phyloP scores from a whole-genome alignment of 2,329 filamentous ascomycete genomes.

The Pseudogymnoascus sp. region DNA sequence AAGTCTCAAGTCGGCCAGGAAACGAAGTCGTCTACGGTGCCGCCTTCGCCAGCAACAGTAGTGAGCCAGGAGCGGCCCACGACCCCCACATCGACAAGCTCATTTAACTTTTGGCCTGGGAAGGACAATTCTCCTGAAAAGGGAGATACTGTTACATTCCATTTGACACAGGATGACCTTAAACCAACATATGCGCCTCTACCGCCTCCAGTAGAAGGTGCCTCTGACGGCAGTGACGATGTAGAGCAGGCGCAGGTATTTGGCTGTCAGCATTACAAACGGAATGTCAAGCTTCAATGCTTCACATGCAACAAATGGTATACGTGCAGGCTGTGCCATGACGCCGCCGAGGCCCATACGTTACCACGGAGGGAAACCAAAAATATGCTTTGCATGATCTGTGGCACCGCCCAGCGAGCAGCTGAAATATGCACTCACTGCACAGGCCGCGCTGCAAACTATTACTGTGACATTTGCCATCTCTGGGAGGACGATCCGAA shows the following conservation, averaged over 20 bases:
- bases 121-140: slow-evolving; percentile 16
- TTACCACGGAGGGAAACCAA: slow-evolving; percentile 76
- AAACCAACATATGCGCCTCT: slow-evolving; percentile 57
- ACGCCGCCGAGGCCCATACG: slow-evolving; percentile 68
- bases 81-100: slow-evolving; percentile 40
- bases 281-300: slow-evolving; percentile 94
- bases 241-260: slow-evolving; percentile 37
- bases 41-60: slow-evolving; percentile 22
- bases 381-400: slow-evolving; percentile 97
- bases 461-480: slow-evolving; percentile 92
- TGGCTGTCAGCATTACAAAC: slow-evolving; percentile 86
- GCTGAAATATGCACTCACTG: slow-evolving; percentile 72
- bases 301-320: slow-evolving; percentile 87
- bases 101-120: slow-evolving; percentile 46
- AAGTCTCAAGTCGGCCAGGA: slow-evolving; percentile 31
- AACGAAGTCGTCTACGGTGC: slow-evolving; percentile 20
- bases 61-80: slow-evolving; percentile 34
- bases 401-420: slow-evolving; percentile 73
- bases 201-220: slow-evolving; percentile 24
- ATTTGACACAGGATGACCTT: slow-evolving; percentile 52
- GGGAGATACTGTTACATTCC: slow-evolving; percentile 32
- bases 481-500: slow-evolving; percentile 90
- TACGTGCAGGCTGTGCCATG: slow-evolving; percentile 89
- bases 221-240: slow-evolving; percentile 21
- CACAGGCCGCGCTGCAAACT: slow-evolving; percentile 68